Evolutionary conservation across 768 basidiomycete genomes (phyloP), one percentile per base, ranked within the genome.

Genomic region (Amanita rubescens): DNA sequence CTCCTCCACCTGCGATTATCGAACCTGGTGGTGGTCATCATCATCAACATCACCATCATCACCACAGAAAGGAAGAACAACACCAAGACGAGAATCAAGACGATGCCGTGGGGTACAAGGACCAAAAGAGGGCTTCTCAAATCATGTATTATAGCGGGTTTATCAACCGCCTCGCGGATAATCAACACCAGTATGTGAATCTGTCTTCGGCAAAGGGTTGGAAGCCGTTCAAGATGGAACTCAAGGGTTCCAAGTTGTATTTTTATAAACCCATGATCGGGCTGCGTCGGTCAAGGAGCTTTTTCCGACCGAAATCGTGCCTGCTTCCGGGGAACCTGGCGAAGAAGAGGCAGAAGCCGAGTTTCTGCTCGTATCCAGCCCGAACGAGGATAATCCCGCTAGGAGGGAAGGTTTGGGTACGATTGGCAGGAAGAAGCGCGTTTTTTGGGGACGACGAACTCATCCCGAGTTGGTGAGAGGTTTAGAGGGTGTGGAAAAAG

Each of bases 211-310:
- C 77, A 0, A 90, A 90, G 59, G 82, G 82, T 0, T 94, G 92
- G 92, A 94, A 93, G 64, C 81, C 88, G 4, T 90, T 79, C 72
- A 92, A 93, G 65, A 75, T 86, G 42, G 85, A 90, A 59, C 70
- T 94, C 24, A 86, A 89, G 62, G 92, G 91, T 5, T 80, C 85
- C 11, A 94, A 94, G 65, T 60, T 94, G 46, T 85, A 87, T 65
- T 87, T 94, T 62, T 92, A 88, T 65, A 94, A 94, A 61, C 82
- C 89, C 73, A 76, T 25, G 91, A 94, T 58, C 73, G 82, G 53
- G 71, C 67, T 20, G 69, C 72, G 1, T 84, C 75, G 0, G 75
- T 92, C 49, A 87, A 84, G 63, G 83, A 85, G 7, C 69, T 92
- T 22, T 94, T 94, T 61, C 84, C 88, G 9, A 75, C 79, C 0